A percentile compares a stretch with the other conserved stretches of the same genome.
Conservation (phyloP, 805 yeast species). For the Pichia eremophila region DNA sequence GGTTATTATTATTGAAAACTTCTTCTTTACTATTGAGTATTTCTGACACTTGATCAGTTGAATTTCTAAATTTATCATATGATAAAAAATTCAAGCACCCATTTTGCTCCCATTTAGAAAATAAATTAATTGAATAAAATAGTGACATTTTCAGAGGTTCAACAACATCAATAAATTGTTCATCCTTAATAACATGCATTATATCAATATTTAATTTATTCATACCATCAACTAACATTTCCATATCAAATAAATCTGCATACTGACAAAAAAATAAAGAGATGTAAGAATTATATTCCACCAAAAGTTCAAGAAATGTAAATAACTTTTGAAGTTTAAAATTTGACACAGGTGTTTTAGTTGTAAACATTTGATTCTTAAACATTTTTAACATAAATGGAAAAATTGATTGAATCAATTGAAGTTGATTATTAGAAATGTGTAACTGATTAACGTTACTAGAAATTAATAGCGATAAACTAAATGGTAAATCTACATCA, state of each 20-base stretch:
- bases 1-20: too few species aligned
- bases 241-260: neutral
- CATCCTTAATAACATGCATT: neutral
- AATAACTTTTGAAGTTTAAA: neutral
- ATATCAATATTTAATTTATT: neutral
- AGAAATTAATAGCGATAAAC: neutral
- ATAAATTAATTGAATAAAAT: neutral
- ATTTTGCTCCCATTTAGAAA: slow-evolving; percentile 4
- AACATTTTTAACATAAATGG: neutral
- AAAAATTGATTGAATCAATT: neutral
- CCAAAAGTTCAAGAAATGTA: neutral
- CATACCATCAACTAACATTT: neutral
- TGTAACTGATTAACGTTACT: neutral
- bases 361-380: neutral
- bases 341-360: neutral
- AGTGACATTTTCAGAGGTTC: neutral
- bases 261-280: neutral
- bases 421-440: neutral
- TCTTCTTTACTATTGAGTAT: neutral
- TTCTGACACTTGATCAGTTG: neutral
- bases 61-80: neutral
- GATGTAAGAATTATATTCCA: slow-evolving; percentile 3
- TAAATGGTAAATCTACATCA: neutral
- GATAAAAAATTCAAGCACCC: neutral
- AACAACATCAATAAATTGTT: neutral